Percentiles rank a stretch among this genome's conserved stretches.
Evolutionary conservation across 805 yeast species (phyloP).

Genomic region (Candida ortonii): DNA sequence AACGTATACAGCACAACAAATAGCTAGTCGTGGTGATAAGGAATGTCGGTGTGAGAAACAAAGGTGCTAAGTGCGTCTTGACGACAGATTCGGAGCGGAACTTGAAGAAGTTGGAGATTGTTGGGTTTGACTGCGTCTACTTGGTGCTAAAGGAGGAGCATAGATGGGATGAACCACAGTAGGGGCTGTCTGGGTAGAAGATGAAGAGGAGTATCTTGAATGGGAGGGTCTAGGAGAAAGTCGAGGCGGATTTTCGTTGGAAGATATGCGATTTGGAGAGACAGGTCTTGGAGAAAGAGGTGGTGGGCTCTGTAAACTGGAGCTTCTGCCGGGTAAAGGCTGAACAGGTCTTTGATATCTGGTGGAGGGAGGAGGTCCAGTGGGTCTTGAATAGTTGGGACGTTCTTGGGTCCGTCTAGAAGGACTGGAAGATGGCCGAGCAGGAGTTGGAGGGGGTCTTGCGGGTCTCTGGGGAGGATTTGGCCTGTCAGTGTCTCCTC

Average conservation of each 20-base stretch:
- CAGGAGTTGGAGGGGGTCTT: slow-evolving; percentile 15
- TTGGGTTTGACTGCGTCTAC: slow-evolving; percentile 2
- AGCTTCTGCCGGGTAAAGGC: slow-evolving; percentile 6
- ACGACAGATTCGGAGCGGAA: too few relatives aligned
- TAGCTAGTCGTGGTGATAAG: too few relatives aligned
- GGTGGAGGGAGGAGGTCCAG: slow-evolving; percentile 6
- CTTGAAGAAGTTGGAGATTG: too few relatives aligned
- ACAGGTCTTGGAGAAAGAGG: slow-evolving; percentile 1
- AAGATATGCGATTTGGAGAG: too few relatives aligned
- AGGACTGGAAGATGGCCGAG: slow-evolving; percentile 6
- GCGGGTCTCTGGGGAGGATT: slow-evolving; percentile 12
- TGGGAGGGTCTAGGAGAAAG: slow-evolving; percentile 1
- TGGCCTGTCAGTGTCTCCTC: slow-evolving; percentile 19
- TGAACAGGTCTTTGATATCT: slow-evolving; percentile 4
- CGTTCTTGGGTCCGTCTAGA: slow-evolving; percentile 1
- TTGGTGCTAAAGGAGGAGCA: slow-evolving; percentile 17
- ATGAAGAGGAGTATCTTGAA: background rate
- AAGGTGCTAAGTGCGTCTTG: too few relatives aligned
- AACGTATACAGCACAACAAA: too few relatives aligned
- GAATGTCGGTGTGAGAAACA: too few relatives aligned
- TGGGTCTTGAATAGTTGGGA: slow-evolving; percentile 2
- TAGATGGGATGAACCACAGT: slow-evolving; percentile 12
- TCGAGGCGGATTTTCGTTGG: too few relatives aligned
- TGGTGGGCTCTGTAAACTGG: background rate
- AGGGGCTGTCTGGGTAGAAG: slow-evolving; percentile 1